Percentiles rank a stretch among this genome's conserved stretches.
phyloP scores from a whole-genome alignment of 2,329 filamentous ascomycete genomes.

The Leptographium procerum region DNA sequence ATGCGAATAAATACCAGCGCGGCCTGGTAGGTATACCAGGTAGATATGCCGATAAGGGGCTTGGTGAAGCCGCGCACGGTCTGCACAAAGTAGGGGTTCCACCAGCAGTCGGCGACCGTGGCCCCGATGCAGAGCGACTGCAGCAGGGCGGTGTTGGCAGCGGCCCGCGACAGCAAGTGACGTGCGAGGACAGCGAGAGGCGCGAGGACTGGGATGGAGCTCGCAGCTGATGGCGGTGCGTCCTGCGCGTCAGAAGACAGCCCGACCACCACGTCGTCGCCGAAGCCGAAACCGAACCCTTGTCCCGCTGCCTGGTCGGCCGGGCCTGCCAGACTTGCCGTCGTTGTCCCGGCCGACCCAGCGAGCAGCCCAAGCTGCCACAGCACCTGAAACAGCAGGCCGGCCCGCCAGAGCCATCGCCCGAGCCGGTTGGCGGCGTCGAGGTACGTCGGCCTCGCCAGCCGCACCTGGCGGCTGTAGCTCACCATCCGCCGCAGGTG shows the following conservation, averaged over 20 bases:
- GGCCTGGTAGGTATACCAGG: constrained; percentile 57
- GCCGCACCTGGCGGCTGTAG: constrained; percentile 38
- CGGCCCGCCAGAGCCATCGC: constrained; percentile 36
- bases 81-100: constrained; percentile 57
- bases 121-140: constrained; percentile 8
- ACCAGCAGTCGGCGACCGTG: constrained; percentile 39
- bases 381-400: constrained; percentile 31
- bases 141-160: constrained; percentile 13
- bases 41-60: constrained; percentile 47
- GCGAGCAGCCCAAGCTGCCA: constrained; percentile 33
- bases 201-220: not conserved
- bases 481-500: constrained; percentile 66
- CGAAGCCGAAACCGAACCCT: not conserved
- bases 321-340: too few species aligned
- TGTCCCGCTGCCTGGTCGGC: not conserved
- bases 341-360: too few species aligned
- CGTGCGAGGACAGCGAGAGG: not conserved
- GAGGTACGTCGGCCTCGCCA: constrained; percentile 26
- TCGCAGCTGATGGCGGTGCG: not conserved
- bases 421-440: constrained; percentile 32
- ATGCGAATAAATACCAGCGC: constrained; percentile 45
- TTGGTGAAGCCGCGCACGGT: constrained; percentile 47
- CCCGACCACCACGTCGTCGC: constrained; percentile 17
- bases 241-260: constrained; percentile 15
- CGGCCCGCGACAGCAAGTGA: constrained; percentile 13